These are phyloP conservation scores for Debaryomyces singareniensis DNA, from an alignment of 1,139 yeast species.

Conservation along the genomic window DNA sequence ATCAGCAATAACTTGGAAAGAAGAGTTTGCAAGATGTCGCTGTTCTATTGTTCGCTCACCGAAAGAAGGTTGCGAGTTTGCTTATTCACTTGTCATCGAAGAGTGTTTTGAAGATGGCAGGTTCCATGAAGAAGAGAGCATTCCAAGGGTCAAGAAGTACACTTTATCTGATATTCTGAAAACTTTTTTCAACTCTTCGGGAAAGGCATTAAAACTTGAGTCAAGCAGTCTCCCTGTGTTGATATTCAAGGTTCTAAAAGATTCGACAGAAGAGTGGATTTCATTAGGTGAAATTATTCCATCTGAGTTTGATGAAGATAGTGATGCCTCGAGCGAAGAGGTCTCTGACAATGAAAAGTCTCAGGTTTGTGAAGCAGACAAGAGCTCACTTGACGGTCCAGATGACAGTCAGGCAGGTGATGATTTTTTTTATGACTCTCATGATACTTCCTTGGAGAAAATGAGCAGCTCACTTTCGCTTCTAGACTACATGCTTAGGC, in stretches of 20 bases:
- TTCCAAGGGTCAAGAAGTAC: slow-evolving; percentile 25
- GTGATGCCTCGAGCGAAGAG: slow-evolving; percentile 19
- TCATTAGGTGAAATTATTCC: slow-evolving; percentile 43
- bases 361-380: slow-evolving; percentile 10
- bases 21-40: slow-evolving; percentile 55
- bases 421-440: slow-evolving; percentile 16
- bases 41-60: slow-evolving; percentile 33
- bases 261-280: slow-evolving; percentile 38
- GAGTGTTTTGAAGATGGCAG: slow-evolving; percentile 71
- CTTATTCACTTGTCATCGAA: slow-evolving; percentile 41
- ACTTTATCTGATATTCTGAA: slow-evolving; percentile 42
- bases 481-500: slow-evolving; percentile 59
- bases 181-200: slow-evolving; percentile 70
- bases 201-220: slow-evolving; percentile 57
- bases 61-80: slow-evolving; percentile 15
- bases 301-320: slow-evolving; percentile 25
- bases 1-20: slow-evolving; percentile 63
- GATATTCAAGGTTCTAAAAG: slow-evolving; percentile 42
- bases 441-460: slow-evolving; percentile 7
- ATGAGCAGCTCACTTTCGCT: slow-evolving; percentile 42
- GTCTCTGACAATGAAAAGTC: slow-evolving; percentile 24
- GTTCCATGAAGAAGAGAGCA: slow-evolving; percentile 52
- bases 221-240: slow-evolving; percentile 65
- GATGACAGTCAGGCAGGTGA: slow-evolving; percentile 5
- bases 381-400: slow-evolving; percentile 11